Base-by-base conservation (phyloP, 495 filamentous ascomycete genomes). In the Penicillium atrosanguineum region DNA sequence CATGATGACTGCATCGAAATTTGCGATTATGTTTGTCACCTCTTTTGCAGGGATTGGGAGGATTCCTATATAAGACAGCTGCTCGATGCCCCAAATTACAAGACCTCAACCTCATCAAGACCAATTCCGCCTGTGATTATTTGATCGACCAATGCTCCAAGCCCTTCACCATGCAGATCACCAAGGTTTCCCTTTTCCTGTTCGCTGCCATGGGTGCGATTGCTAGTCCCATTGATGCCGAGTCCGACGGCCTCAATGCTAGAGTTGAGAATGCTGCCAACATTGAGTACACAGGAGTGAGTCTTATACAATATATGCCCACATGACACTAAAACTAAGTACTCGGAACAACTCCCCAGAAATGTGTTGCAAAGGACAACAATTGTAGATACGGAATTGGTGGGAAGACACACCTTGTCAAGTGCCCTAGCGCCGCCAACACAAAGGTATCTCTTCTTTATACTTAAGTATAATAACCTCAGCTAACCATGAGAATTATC, bases 131-230 rank as follows among this genome's bases (percentile, higher is more conserved):
- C 26, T 28, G 26, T 28, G 26, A 47, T 20, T 20, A 36, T 34
- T 37, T 18, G 18, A 28, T 20, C 28, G 6, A 37, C 28, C 28
- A 47, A 36, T 7, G 11, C 28, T 37, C 28, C 20, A 47, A 20
- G 14, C 21, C 28, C 16, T 47, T 36, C 44, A 47, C 15, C 6
- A 47, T 47, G 44, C 44, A 47, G 28, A 47, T 47, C 44, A 47
- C 26, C 44, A 47, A 36, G 26, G 19, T 47, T 36, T 28, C 44
- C 26, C 26, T 47, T 47, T 34, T 47, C n/a, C 29, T 47, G 26
- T 47, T 47, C 44, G 18, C 44, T 34, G 44, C 44, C 26, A 47
- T 47, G 44, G 18, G 44, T 9, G 44, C 44, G 15, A 28, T 47
- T 21, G 44, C 44, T 47, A 47, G 26, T 37, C 44, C 44, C 26